A percentile compares a stretch with the other conserved stretches of the same genome.
These are phyloP conservation scores for Ogataea neopini DNA, from an alignment of 805 yeast genomes.

Conservation along the genomic window DNA sequence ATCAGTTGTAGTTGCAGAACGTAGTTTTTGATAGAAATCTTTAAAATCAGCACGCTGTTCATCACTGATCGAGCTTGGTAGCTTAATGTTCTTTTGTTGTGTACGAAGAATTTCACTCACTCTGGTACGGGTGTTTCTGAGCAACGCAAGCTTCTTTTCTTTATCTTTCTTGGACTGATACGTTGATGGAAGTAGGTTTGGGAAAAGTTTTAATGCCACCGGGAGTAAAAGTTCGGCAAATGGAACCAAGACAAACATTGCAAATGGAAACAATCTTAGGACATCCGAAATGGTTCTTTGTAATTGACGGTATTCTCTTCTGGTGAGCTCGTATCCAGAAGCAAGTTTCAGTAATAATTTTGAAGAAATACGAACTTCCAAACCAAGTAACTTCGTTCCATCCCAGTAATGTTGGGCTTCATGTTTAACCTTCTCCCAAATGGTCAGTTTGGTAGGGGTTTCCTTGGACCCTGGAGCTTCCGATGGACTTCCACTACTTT, in stretches of 20 bases:
- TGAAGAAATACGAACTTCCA: slow-evolving; percentile 81
- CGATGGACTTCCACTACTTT: background rate
- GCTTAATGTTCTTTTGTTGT: slow-evolving; percentile 72
- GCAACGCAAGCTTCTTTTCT: slow-evolving; percentile 52
- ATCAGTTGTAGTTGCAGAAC: slow-evolving; percentile 51
- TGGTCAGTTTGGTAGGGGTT: slow-evolving; percentile 46
- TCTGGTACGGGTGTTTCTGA: slow-evolving; percentile 59
- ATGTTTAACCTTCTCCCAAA: slow-evolving; percentile 87
- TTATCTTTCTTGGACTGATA: slow-evolving; percentile 65
- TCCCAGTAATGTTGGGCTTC: slow-evolving; percentile 91
- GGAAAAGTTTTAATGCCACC: slow-evolving; percentile 84
- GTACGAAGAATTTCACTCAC: slow-evolving; percentile 63
- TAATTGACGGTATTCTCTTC: slow-evolving; percentile 87
- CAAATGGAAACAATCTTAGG: slow-evolving; percentile 84
- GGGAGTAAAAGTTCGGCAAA: slow-evolving; percentile 95
- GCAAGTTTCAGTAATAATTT: slow-evolving; percentile 78
- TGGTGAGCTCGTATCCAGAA: slow-evolving; percentile 85
- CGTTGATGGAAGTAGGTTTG: slow-evolving; percentile 90
- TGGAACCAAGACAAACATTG: slow-evolving; percentile 85
- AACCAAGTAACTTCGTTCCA: slow-evolving; percentile 90
- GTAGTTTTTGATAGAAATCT: slow-evolving; percentile 70
- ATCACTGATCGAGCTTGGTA: slow-evolving; percentile 63
- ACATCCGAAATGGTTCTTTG: slow-evolving; percentile 86
- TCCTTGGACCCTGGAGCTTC: background rate
- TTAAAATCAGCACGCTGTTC: slow-evolving; percentile 76